Conservation (phyloP, 2,329 filamentous ascomycete species). For the Dothiorella sarmentorum region DNA sequence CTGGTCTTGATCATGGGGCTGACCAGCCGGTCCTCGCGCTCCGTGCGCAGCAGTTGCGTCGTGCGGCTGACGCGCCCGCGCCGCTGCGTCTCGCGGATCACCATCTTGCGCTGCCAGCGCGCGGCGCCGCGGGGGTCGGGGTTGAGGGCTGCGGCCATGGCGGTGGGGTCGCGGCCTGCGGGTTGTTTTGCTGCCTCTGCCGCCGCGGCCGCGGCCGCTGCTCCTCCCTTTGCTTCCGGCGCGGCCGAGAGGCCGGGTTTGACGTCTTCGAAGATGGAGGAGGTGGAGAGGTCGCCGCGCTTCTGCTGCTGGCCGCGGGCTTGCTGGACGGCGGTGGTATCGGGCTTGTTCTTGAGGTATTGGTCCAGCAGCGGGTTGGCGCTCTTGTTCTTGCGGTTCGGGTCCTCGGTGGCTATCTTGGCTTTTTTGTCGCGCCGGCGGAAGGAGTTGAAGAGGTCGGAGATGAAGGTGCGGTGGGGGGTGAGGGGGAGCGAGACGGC, state of each 20-base stretch:
- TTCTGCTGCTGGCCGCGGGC: slow-evolving; percentile 25
- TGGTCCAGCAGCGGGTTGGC: slow-evolving; percentile 64
- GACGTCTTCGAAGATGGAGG: slow-evolving; percentile 53
- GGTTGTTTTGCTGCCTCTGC: slow-evolving; percentile 11
- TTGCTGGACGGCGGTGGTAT: slow-evolving; percentile 8
- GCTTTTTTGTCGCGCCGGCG: background rate
- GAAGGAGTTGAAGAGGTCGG: slow-evolving; percentile 1
- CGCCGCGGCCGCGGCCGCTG: background rate
- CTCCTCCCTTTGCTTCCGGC: slow-evolving; percentile 19
- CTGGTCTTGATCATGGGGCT: slow-evolving; percentile 76
- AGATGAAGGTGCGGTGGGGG: slow-evolving; percentile 8
- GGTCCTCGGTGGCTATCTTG: background rate
- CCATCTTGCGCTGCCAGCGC: slow-evolving; percentile 79
- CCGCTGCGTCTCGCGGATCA: slow-evolving; percentile 69
- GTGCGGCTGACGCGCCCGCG: slow-evolving; percentile 64
- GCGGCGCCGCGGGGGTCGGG: slow-evolving; percentile 69
- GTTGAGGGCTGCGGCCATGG: slow-evolving; percentile 64
- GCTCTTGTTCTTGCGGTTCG: slow-evolving; percentile 37
- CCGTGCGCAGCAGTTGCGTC: slow-evolving; percentile 65
- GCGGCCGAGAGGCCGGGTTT: slow-evolving; percentile 19
- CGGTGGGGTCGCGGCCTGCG: slow-evolving; percentile 38
- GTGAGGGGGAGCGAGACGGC: slow-evolving; percentile 14
- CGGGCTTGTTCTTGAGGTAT: slow-evolving; percentile 34
- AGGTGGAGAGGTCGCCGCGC: slow-evolving; percentile 44
- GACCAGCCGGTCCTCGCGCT: slow-evolving; percentile 54